A percentile compares a stretch with the other conserved stretches of the same genome.
These are phyloP conservation scores for Colletotrichum sp. DNA, from an alignment of 2,329 filamentous ascomycete species.

Conservation along the genomic window DNA sequence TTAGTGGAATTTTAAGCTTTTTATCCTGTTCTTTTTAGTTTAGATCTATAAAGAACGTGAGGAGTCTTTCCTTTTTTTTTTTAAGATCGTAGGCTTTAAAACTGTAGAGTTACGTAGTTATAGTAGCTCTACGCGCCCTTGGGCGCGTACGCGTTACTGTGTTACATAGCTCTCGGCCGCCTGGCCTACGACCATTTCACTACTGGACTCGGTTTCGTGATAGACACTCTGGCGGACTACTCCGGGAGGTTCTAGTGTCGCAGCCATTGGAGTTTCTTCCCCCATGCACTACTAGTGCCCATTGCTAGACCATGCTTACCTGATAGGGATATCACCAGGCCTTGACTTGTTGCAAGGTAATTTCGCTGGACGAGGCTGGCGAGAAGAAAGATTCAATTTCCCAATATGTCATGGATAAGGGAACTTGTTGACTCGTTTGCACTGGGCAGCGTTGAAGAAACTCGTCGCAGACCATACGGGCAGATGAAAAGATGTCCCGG, in stretches of 20 bases:
- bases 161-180: no score
- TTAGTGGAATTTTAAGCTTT: no score
- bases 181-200: no score
- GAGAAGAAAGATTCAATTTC: rapidly evolving
- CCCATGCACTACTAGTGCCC: not conserved
- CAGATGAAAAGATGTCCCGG: rapidly evolving
- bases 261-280: rapidly evolving
- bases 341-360: rapidly evolving
- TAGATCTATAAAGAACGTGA: no score
- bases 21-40: no score
- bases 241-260: not conserved
- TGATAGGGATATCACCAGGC: rapidly evolving
- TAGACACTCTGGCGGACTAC: not conserved
- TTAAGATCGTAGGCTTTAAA: no score
- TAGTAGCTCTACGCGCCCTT: no score
- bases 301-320: rapidly evolving
- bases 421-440: not conserved
- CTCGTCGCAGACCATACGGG: not conserved
- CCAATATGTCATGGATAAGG: not conserved
- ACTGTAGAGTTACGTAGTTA: no score
- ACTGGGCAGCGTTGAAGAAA: not conserved
- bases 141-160: no score
- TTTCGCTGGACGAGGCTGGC: not conserved
- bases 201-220: not conserved
- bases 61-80: no score